A percentile compares a stretch with the other conserved stretches of the same genome.
These are phyloP conservation scores for Castanospermum australe DNA, from an alignment of 306 rosid species.

Conservation along the genomic window DNA sequence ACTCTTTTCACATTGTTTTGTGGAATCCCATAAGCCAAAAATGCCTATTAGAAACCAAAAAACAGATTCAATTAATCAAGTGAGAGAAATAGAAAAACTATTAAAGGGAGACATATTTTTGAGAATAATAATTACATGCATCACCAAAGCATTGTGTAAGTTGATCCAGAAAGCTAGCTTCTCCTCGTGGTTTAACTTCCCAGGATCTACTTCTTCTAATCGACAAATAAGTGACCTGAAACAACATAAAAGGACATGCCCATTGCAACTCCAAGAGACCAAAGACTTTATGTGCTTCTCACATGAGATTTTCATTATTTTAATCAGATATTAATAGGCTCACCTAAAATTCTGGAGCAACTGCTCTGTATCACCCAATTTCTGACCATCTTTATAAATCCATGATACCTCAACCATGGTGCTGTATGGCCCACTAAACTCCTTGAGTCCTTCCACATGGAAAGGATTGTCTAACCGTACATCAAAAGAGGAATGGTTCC, in stretches of 20 bases:
- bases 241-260: conserved; percentile 21
- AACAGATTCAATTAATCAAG: conserved; percentile 3
- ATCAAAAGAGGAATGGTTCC: conserved; percentile 66
- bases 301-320: neutral
- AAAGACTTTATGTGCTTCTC: neutral
- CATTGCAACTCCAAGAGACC: conserved; percentile 3
- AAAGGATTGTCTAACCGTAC: conserved; percentile 80
- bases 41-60: conserved; percentile 62
- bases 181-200: conserved; percentile 74
- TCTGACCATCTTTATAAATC: conserved; percentile 70
- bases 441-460: conserved; percentile 80
- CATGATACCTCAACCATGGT: conserved; percentile 93
- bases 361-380: conserved; percentile 63
- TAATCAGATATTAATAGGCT: neutral
- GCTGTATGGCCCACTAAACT: conserved; percentile 87
- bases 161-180: conserved; percentile 97
- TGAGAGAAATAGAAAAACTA: conserved; percentile 15
- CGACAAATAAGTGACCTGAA: conserved; percentile 69
- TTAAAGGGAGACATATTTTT: neutral
- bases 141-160: conserved; percentile 86
- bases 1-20: conserved; percentile 77
- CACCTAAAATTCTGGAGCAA: conserved; percentile 86
- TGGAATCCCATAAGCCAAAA: conserved; percentile 92
- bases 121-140: conserved; percentile 66
- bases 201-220: conserved; percentile 79